Base-by-base conservation (phyloP, 2,329 filamentous ascomycete genomes). In the Neonectria ditissima region DNA sequence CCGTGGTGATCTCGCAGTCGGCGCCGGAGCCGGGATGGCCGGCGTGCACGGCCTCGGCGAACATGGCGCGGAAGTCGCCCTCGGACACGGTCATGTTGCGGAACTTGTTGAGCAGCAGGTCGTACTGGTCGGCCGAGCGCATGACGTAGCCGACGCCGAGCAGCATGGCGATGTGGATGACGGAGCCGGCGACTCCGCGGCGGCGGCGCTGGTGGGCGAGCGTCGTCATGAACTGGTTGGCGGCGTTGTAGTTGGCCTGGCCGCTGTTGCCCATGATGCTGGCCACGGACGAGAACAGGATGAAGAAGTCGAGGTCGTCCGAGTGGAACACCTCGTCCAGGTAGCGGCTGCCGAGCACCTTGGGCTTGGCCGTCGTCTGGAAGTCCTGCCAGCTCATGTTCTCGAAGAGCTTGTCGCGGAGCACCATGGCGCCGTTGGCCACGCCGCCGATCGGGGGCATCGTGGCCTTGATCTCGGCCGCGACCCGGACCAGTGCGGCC, bases 241-340 rank as follows among this genome's bases (percentile, higher is more conserved):
- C 84, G 0, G 83, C 81, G 2, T 81, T 78, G 70, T 89, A 89
- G 3, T 84, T 83, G 5, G 84, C 82, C 64, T 87, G 85, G 0
- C 82, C 82, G 48, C 78, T 78, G 71, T 84, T 83, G 1, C 84
- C 85, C 14, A 86, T 83, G 2, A 83, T 77, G n/a, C 84, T 80
- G 3, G 83, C 81, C 0, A 82, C 80, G 3, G 84, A 84, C 0
- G 86, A 87, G n/a, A 86, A 80, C 26, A 82, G 79, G 24, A 85
- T 76, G 73, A 87, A 87, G 76, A 88, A 87, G 72, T 86, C 83
- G 1, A 85, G 77, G 28, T 47, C 16, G 4, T 43, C 26, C 5
- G 26, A 18, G 26, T 32, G 6, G 45, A 50, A 50, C 3, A 41
- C 24, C 24, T 44, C 24, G 14, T 30, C 45, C 26, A 50, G n/a